Conservation (phyloP, 495 filamentous ascomycete species). For the Podospora bellae-mahoneyi region DNA sequence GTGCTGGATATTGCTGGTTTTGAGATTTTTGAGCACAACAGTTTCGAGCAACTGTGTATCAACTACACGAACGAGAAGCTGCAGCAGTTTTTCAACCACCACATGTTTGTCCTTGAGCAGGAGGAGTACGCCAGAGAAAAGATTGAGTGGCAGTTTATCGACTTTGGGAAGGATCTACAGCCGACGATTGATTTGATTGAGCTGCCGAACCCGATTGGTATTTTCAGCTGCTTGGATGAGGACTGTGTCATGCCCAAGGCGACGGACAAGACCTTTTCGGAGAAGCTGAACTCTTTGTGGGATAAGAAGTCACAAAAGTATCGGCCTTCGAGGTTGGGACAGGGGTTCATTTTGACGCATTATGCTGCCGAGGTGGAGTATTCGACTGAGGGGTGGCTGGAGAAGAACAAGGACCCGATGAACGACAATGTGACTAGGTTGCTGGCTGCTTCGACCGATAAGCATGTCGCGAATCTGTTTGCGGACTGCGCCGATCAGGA, state of each 20-base stretch:
- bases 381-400: constrained; percentile 89
- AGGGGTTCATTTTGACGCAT: constrained; percentile 97
- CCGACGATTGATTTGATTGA: constrained; percentile 98
- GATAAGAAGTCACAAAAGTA: constrained; percentile 95
- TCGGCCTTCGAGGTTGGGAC: constrained; percentile 75
- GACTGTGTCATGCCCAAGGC: constrained; percentile 99
- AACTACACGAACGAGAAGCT: constrained; percentile 99
- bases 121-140: constrained; percentile 97
- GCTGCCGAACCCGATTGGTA: constrained; percentile 91
- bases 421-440: constrained; percentile 95
- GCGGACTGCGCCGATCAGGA: constrained; percentile 78
- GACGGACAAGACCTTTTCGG: constrained; percentile 93
- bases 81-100: constrained; percentile 99
- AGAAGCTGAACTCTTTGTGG: constrained; percentile 95
- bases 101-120: constrained; percentile 99
- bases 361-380: constrained; percentile 99
- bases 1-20: constrained; percentile 99
- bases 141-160: constrained; percentile 99
- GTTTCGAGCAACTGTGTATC: constrained; percentile 98
- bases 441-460: constrained; percentile 75
- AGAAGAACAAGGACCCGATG: constrained; percentile 98
- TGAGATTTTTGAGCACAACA: constrained; percentile 97
- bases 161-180: constrained; percentile 95
- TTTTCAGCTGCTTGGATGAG: constrained; percentile 97
- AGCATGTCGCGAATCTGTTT: constrained; percentile 81